Percentiles rank a stretch among this genome's conserved stretches.
Evolutionary conservation across 441 rosid genomes (phyloP).

Genomic region (Jatropha multifida): DNA sequence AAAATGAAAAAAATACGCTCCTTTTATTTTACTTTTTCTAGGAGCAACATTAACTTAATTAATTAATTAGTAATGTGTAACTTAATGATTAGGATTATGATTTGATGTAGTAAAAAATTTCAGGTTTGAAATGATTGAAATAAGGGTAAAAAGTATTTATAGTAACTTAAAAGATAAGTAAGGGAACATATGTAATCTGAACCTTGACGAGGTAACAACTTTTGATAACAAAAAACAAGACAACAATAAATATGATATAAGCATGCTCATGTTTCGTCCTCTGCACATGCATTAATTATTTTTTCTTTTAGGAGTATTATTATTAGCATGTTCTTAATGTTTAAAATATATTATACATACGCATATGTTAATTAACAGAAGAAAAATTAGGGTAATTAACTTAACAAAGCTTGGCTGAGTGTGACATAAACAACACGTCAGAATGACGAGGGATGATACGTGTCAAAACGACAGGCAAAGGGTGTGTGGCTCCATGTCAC

Average conservation of each 20-base stretch:
- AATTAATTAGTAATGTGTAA: not conserved
- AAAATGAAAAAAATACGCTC: no score
- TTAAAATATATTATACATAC: no score
- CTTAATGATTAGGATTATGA: not conserved
- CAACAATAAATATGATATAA: not conserved
- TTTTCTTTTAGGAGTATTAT: no score
- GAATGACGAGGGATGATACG: conserved; percentile 20
- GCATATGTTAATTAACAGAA: not conserved
- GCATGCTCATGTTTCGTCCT: not conserved
- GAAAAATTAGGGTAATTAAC: not conserved
- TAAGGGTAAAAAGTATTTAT: not conserved
- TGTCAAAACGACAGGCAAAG: conserved; percentile 6
- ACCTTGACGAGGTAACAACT: not conserved
- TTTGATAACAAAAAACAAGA: not conserved
- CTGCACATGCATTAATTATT: no score
- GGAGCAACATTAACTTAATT: no score
- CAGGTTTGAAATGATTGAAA: not conserved
- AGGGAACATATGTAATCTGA: not conserved
- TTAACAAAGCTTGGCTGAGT: no score
- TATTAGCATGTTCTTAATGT: no score
- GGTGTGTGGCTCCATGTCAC: conserved; percentile 27
- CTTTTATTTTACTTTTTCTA: no score
- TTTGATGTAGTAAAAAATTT: not conserved
- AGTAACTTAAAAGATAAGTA: not conserved
- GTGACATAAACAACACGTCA: conserved; percentile 31